Base-by-base conservation (phyloP, 2,329 filamentous ascomycete genomes). In the Tolypocladium tundrense region DNA sequence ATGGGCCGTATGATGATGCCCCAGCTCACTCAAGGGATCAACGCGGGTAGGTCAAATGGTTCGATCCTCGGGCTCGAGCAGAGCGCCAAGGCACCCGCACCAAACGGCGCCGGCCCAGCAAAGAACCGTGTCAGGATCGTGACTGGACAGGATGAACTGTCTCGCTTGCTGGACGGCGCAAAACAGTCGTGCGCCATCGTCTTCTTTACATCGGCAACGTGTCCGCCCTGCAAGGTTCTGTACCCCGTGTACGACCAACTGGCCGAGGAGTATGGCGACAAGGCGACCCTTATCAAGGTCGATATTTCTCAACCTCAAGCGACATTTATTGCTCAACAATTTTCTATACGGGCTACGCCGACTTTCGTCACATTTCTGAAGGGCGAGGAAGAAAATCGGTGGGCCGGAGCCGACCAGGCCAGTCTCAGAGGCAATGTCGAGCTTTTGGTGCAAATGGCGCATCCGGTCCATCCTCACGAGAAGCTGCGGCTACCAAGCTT, bases 151-250 rank as follows among this genome's bases (percentile, higher is more conserved):
- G 53, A 67, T 3, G 68, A 75, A 5, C 68, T 74, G 4, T 61
- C 63, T 4, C 58, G 58, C 1, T 45, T 72, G 3, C 71, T 87
- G 5, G 71, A 73, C 6, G 81, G 87, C 35, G 88, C 88, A 0
- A 78, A 78, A 35, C 77, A 81, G 6, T 86, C 88, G 1, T 91
- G 87, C 60, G 90, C 90, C 0, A 83, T 93, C 42, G 80, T 97
- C 58, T 97, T 97, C 77, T 97, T 97, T 75, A 97, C 93, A 0
- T 96, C 90, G 4, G 83, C 88, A 2, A 94, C 87, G 2, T 97
- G 92, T 68, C 82, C 85, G 1, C 91, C 92, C 0, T 97, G 93
- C 79, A 93, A 88, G 70, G 74, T 84, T 19, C 80, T 93, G 2
- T 95, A 96, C 66, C 90, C 92, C 1, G 73, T 87, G 0, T 97